Evolutionary conservation across 2,329 filamentous ascomycete species (phyloP), one percentile per base, ranked within the genome.

Genomic region (Cordyceps pruinosa): DNA sequence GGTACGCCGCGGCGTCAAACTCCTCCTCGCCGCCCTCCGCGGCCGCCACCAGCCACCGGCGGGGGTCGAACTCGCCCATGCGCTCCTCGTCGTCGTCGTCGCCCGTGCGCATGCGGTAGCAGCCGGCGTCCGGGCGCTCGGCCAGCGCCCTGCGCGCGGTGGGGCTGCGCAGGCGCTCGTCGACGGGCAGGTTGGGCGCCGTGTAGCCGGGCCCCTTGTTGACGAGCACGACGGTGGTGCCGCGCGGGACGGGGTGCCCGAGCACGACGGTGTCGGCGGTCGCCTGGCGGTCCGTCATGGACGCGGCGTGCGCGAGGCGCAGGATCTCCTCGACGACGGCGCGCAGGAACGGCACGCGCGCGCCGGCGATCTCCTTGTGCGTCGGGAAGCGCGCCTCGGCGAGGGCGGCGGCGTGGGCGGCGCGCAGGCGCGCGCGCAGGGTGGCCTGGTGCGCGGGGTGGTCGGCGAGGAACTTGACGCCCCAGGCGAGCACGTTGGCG

Each of bases 291-390:
- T 64, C 61, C 2, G 68, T 53, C 10, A 65, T 57, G 10, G 66
- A 58, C 9, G 63, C 57, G 2, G 66, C 64, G 48, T 61, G 61
- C 10, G 62, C 59, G 12, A 62, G 59, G 1, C 72, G 68, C 8
- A 72, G 59, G 1, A 64, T 61, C 58, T 74, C 70, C 52, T 70
- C 68, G 35, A 70, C 61, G 9, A 64, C 58, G 17, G 68, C 69
- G 53, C 70, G 68, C 5, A 71, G 64, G 57, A 69, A 70, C 2
- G 65, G 65, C 3, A 68, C 54, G 4, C 58, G 6, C 58, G 30
- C 3, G 39, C 39, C 7, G 0, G 58, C 52, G 17, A 71, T 64
- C 58, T 71, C 69, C 2, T 57, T n/a, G 19, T 59, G 62, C 0
- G 61, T 62, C 1, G 68, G 69, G 10, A 55, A 42, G 4, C 68